Conservation (phyloP, 129 eudicot species). For the Flaveria brownii region DNA sequence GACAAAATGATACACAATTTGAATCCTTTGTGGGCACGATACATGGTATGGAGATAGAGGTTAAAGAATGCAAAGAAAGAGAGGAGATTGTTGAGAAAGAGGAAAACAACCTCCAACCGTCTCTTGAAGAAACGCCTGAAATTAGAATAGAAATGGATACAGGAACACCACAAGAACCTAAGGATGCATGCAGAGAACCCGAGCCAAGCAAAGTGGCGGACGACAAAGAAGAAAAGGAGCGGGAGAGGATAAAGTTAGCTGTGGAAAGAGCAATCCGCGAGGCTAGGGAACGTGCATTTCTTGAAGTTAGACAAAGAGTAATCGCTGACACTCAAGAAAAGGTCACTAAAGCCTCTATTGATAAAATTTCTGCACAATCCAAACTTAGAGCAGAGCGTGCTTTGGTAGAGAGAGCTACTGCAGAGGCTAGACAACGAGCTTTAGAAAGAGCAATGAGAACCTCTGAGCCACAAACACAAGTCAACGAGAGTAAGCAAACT, state of each 20-base stretch:
- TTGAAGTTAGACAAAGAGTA: conserved; percentile 73
- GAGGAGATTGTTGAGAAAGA: conserved; percentile 30
- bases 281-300: conserved; percentile 92
- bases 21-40: conserved; percentile 38
- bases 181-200: conserved; percentile 40
- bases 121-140: conserved; percentile 31
- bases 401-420: conserved; percentile 89
- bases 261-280: conserved; percentile 93
- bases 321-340: conserved; percentile 68
- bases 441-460: conserved; percentile 64
- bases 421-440: conserved; percentile 94
- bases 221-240: conserved; percentile 52
- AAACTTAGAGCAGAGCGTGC: conserved; percentile 88
- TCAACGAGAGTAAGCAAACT: conserved; percentile 43
- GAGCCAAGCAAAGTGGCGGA: conserved; percentile 33
- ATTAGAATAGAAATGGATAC: conserved; percentile 32
- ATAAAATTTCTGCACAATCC: conserved; percentile 56
- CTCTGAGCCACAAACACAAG: conserved; percentile 41
- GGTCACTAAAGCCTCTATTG: conserved; percentile 51
- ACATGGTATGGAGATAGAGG: conserved; percentile 40
- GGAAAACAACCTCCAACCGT: conserved; percentile 28
- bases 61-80: conserved; percentile 36
- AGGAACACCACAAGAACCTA: conserved; percentile 35
- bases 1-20: conserved; percentile 39
- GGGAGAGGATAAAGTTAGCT: conserved; percentile 67